A percentile compares a stretch with the other conserved stretches of the same genome.
These are phyloP conservation scores for Cyberlindnera mycetangii DNA, from an alignment of 805 yeast species.

Conservation along the genomic window DNA sequence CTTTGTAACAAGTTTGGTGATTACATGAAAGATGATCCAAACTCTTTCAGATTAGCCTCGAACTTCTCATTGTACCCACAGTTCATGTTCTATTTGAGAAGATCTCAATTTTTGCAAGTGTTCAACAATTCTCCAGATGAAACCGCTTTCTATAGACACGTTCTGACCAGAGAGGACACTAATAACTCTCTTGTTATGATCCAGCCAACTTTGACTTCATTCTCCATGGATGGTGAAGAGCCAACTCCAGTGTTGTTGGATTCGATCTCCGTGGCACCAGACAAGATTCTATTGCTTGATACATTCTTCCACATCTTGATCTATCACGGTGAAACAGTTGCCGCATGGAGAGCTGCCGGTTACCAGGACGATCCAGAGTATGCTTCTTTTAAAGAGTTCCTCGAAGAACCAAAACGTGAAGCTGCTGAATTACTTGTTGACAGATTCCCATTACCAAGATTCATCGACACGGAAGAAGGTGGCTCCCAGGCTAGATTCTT, in stretches of 20 bases:
- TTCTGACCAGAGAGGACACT: conserved; percentile 59
- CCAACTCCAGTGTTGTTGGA: conserved; percentile 65
- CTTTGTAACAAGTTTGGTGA: conserved; percentile 46
- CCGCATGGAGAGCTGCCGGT: conserved; percentile 63
- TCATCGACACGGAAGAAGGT: conserved; percentile 71
- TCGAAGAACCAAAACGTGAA: conserved; percentile 60
- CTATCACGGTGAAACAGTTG: conserved; percentile 62
- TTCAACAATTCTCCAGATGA: conserved; percentile 74
- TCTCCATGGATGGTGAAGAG: conserved; percentile 42
- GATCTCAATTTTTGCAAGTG: conserved; percentile 63
- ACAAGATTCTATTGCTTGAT: conserved; percentile 55
- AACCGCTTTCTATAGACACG: conserved; percentile 61
- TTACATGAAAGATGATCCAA: conserved; percentile 44
- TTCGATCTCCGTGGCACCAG: conserved; percentile 57
- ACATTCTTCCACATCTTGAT: conserved; percentile 69
- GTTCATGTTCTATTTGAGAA: conserved; percentile 62
- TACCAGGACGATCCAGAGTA: conserved; percentile 62
- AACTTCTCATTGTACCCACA: conserved; percentile 58
- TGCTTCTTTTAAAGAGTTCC: conserved; percentile 53
- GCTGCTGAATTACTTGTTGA: conserved; percentile 64
- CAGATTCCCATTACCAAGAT: conserved; percentile 69
- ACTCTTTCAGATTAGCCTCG: conserved; percentile 48
- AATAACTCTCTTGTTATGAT: conserved; percentile 62
- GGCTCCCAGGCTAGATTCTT: conserved; percentile 74
- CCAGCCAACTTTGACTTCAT: conserved; percentile 64